A percentile compares a stretch with the other conserved stretches of the same genome.
These are phyloP conservation scores for Neoscytalidium dimidiatum DNA, from an alignment of 2,329 filamentous ascomycete genomes.

Conservation along the genomic window DNA sequence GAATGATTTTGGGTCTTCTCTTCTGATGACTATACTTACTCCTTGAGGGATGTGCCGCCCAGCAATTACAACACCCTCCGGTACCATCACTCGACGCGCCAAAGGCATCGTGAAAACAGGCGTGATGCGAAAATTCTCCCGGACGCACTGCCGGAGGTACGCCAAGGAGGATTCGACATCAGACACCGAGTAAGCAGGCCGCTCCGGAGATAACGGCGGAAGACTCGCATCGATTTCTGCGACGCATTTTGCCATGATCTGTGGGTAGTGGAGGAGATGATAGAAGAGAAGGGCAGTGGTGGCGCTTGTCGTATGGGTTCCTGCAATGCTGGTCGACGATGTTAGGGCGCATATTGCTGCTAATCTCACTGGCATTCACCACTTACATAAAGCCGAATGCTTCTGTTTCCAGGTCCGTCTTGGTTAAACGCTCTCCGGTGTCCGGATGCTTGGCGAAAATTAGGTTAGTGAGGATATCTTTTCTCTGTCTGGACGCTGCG, in stretches of 20 bases:
- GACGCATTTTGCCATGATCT: slow-evolving; percentile 25
- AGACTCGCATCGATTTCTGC: slow-evolving; percentile 24
- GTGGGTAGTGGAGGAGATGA: slow-evolving; percentile 34
- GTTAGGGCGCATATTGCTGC: neutral
- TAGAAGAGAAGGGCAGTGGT: slow-evolving; percentile 35
- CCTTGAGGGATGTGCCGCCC: slow-evolving; percentile 29
- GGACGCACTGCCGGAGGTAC: slow-evolving; percentile 27
- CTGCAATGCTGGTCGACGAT: slow-evolving; percentile 27
- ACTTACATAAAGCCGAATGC: slow-evolving; percentile 34
- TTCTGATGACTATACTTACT: slow-evolving; percentile 23
- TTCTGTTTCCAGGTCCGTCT: slow-evolving; percentile 36
- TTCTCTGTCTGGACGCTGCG: slow-evolving; percentile 24
- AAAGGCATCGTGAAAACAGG: slow-evolving; percentile 40
- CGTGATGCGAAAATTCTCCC: slow-evolving; percentile 38
- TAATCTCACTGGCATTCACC: too few relatives aligned
- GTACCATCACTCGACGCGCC: slow-evolving; percentile 29
- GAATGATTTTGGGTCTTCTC: neutral
- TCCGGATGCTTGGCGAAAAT: slow-evolving; percentile 40
- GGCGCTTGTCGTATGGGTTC: slow-evolving; percentile 36
- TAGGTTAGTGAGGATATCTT: slow-evolving; percentile 39
- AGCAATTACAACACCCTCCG: slow-evolving; percentile 28
- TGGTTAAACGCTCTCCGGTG: slow-evolving; percentile 34
- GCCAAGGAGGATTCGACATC: slow-evolving; percentile 28
- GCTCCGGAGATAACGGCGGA: neutral
- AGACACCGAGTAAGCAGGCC: slow-evolving; percentile 28